Evolutionary conservation across 805 yeast species (phyloP), one percentile per base, ranked within the genome.

Genomic region (Candida berthetii): DNA sequence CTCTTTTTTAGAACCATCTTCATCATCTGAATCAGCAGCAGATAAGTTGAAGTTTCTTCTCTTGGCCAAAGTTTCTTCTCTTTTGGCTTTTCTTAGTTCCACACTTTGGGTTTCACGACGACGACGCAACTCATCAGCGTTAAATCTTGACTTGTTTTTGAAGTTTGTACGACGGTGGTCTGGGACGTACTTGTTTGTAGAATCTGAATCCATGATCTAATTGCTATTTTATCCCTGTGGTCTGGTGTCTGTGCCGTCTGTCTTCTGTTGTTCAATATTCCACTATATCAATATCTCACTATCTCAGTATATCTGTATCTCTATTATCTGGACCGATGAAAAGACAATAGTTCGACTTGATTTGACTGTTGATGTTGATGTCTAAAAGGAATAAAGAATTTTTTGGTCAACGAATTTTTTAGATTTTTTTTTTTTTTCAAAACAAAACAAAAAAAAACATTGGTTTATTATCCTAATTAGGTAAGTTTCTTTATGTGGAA

Each of bases 101-200:
- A 93, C 95, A 66, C 91, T 97, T 57, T 91, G 96, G 43, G 86
- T 95, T 64, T 91, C 99, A 65, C 98, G 84, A 63, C 99, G 85
- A 65, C 98, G 89, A 66, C 99, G 86, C 55, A 93, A 79, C 72
- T 93, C 99, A 62, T 93, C 99, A 44, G 88, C 87, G 57, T 85
- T 85, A 61, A 93, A 93, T 60, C 95, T 80, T 48, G 93, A 88
- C 63, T 90, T 87, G 71, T 93, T 91, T 64, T 93, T 93, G 73
- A 86, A 93, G 60, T 84, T 87, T 34, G 97, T 89, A 66, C 96
- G 87, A 67, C 99, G 89, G 66, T 91, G 91, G 66, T 93, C 98
- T 37, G 99, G 99, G 46, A 93, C 86, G 65, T 87, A 91, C 68
- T 90, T 84, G 54, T 73, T 73, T 34, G 91, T 76, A 33, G 89